Conservation (phyloP, 2,329 filamentous ascomycete species). For the Metarhizium guizhouense region DNA sequence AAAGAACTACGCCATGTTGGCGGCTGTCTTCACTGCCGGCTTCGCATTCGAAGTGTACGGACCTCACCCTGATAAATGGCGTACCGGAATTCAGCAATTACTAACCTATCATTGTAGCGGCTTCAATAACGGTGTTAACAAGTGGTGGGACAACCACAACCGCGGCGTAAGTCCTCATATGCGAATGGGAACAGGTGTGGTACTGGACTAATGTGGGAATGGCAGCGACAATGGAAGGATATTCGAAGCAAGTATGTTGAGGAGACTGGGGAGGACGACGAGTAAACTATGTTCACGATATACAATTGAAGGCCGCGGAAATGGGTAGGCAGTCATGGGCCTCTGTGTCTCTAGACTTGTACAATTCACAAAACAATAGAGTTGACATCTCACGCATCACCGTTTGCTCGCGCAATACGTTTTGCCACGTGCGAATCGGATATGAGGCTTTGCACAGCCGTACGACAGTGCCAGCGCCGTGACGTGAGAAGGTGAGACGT, state of each 20-base stretch:
- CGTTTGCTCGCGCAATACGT: conserved; percentile 1
- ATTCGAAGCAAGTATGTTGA: conserved; percentile 85
- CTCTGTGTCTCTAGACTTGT: conserved; percentile 21
- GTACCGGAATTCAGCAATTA: conserved; percentile 9
- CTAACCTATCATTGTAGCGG: conserved; percentile 46
- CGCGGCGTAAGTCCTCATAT: conserved; percentile 61
- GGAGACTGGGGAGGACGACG: conserved; percentile 57
- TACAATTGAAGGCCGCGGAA: conserved; percentile 1
- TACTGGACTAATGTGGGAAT: conserved; percentile 17
- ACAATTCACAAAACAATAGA: conserved; percentile 17
- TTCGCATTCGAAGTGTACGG: conserved; percentile 92
- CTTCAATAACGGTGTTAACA: conserved; percentile 76
- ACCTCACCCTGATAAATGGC: conserved; percentile 11
- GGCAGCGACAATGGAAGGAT: conserved; percentile 98
- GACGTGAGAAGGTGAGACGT: neutral
- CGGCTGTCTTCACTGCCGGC: conserved; percentile 73
- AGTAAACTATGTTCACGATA: conserved; percentile 15
- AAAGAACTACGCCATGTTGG: conserved; percentile 82
- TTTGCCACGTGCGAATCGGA: conserved; percentile 3
- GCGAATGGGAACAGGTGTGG: too few relatives aligned
- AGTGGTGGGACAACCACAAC: conserved; percentile 86
- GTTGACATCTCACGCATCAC: neutral
- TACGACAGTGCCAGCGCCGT: neutral
- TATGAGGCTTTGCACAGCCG: neutral
- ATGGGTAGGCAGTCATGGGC: conserved; percentile 9